These are phyloP conservation scores for Capsicum baccatum DNA, from an alignment of 257 asterid genomes.

Conservation along the genomic window DNA sequence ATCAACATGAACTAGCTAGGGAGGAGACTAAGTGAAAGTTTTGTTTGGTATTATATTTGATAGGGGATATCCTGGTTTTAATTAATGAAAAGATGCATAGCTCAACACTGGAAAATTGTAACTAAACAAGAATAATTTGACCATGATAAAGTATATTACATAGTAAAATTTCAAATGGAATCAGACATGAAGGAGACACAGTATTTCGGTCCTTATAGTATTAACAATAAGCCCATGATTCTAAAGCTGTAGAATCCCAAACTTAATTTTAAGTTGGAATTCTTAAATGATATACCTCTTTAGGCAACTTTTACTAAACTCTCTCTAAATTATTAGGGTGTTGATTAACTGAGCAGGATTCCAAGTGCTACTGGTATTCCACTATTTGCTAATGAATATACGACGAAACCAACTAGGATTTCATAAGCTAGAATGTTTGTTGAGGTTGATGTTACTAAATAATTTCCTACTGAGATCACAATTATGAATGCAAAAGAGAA, in stretches of 20 bases:
- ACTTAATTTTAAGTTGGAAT: neutral
- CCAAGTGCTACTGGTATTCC: neutral
- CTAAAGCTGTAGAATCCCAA: neutral
- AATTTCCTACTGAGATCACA: accelerated
- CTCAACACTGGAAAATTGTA: too few species aligned
- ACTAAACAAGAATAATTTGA: too few species aligned
- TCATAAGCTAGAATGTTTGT: neutral
- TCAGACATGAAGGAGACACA: neutral
- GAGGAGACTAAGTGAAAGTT: too few species aligned
- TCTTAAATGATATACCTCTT: neutral
- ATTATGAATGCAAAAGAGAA: accelerated
- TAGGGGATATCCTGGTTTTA: too few species aligned
- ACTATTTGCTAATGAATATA: neutral
- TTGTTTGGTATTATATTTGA: too few species aligned
- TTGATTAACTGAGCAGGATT: neutral
- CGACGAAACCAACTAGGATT: neutral
- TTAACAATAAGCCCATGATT: neutral
- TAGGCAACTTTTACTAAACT: too few species aligned
- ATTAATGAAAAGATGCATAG: too few species aligned
- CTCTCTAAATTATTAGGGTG: neutral
- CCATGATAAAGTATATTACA: too few species aligned
- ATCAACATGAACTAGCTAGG: too few species aligned
- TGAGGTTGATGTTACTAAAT: neutral
- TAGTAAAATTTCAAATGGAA: neutral
- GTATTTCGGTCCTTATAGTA: neutral